Evolutionary conservation across 2,329 filamentous ascomycete species (phyloP).

Genomic region (Ophiobolus disseminans): DNA sequence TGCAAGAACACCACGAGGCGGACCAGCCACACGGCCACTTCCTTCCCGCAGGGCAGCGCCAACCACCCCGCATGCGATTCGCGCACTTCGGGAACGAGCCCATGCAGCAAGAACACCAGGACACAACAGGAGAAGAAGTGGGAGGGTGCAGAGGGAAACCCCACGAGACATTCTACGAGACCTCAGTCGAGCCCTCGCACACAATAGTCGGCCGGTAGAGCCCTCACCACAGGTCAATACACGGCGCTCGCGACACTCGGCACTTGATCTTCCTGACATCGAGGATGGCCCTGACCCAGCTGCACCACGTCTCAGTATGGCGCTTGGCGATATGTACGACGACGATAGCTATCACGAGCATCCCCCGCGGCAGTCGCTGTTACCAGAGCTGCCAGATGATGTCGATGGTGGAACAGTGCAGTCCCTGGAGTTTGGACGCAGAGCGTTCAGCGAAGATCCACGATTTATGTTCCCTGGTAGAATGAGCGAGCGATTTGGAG

Average conservation of each 20-base stretch:
- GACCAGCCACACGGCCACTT: slow-evolving; percentile 41
- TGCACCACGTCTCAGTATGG: slow-evolving; percentile 51
- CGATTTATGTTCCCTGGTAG: slow-evolving; percentile 54
- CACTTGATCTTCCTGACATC: slow-evolving; percentile 53
- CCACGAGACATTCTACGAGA: slow-evolving; percentile 62
- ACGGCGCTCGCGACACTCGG: slow-evolving; percentile 37
- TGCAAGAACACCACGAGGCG: slow-evolving; percentile 43
- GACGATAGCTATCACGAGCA: slow-evolving; percentile 51
- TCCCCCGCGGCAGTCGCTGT: slow-evolving; percentile 47
- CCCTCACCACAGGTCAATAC: slow-evolving; percentile 55
- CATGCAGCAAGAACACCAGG: slow-evolving; percentile 59
- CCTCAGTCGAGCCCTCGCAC: slow-evolving; percentile 62
- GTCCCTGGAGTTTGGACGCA: slow-evolving; percentile 56
- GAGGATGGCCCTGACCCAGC: slow-evolving; percentile 56
- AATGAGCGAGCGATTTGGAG: slow-evolving; percentile 61
- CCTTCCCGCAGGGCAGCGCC: slow-evolving; percentile 51
- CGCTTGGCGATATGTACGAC: slow-evolving; percentile 52
- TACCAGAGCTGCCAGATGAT: slow-evolving; percentile 46
- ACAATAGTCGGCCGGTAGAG: slow-evolving; percentile 53
- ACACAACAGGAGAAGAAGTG: slow-evolving; percentile 57
- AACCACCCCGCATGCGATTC: slow-evolving; percentile 63
- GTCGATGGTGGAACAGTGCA: slow-evolving; percentile 55
- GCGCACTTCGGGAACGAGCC: slow-evolving; percentile 60
- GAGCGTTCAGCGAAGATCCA: slow-evolving; percentile 48
- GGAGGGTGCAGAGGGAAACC: slow-evolving; percentile 60